Base-by-base conservation (phyloP, 805 yeast genomes). In the Metschnikowia amazonensis region DNA sequence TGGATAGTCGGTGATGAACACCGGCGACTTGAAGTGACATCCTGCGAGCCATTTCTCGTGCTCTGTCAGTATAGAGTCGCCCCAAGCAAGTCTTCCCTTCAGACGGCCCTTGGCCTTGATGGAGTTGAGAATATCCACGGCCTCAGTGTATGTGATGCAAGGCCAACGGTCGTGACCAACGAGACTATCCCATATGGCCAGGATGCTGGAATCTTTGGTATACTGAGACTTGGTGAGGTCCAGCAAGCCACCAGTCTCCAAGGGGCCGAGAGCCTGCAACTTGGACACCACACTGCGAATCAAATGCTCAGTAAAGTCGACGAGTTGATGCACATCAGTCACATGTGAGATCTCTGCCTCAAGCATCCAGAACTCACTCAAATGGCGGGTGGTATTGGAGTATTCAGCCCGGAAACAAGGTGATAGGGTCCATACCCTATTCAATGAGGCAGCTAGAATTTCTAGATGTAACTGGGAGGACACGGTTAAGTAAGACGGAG, bases 331-430 rank as follows among this genome's bases (percentile, higher is more conserved):
- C 5, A 90, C 76, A 11, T 70, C 64, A 4, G 73, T 71, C 1
- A 85, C 65, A 62, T 86, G 86, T 7, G 88, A 81, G 17, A 89
- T 64, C 61, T 94, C 99, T 0, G 89, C 95, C 64, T 94, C 99
- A 2, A 94, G 66, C 97, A 94, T 90, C 97, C 97, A 94, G 63
- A 94, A 94, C 64, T 94, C 99, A 48, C 92, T 79, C 47, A 94
- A 66, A 63, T 94, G 99, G 42, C 99, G 75, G 57, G 82, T 86
- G 0, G 99, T 94, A 59, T 89, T 90, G 46, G 95, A 85, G 25
- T 53, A 47, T 33, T 94, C 99, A 0, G 99, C 98, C 51, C 99
- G 73, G 62, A 94, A 94, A 47, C 96, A 88, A 1, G 99, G 99
- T 0, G 89, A 74, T 20, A 92, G 59, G 0, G 95, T 81, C 94